A percentile compares a stretch with the other conserved stretches of the same genome.
phyloP scores from a whole-genome alignment of 2,329 filamentous ascomycete genomes.

The Pestalotiopsis sp. region DNA sequence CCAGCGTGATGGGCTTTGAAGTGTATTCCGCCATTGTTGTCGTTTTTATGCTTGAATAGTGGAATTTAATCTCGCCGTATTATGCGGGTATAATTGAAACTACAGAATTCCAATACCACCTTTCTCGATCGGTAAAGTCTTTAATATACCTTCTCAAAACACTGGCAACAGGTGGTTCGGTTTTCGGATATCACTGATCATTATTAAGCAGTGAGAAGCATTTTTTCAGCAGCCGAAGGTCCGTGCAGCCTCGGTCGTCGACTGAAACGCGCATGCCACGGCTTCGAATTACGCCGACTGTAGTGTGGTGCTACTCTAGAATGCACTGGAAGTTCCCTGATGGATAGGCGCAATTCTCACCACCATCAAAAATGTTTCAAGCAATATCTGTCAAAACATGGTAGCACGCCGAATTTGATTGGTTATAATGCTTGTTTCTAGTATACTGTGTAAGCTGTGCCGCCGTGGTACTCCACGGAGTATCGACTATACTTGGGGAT shows the following conservation, averaged over 20 bases:
- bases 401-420: too few relatives aligned
- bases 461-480: too few relatives aligned
- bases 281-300: not conserved
- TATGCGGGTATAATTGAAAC: not conserved
- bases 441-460: too few relatives aligned
- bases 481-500: too few relatives aligned
- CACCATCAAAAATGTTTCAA: too few relatives aligned
- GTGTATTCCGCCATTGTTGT: constrained; percentile 14
- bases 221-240: not conserved
- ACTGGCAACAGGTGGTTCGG: not conserved
- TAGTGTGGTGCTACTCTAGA: not conserved
- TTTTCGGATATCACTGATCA: not conserved
- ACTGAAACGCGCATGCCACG: not conserved
- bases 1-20: constrained; percentile 36
- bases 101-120: not conserved
- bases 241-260: not conserved
- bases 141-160: not conserved
- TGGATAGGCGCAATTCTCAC: not conserved
- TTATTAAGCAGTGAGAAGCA: not conserved
- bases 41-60: not conserved
- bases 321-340: not conserved
- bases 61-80: not conserved
- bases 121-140: not conserved
- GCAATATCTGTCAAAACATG: too few relatives aligned
- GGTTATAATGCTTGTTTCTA: too few relatives aligned